Base-by-base conservation (phyloP, 2,329 filamentous ascomycete genomes). In the Amauroascus verrucosus region DNA sequence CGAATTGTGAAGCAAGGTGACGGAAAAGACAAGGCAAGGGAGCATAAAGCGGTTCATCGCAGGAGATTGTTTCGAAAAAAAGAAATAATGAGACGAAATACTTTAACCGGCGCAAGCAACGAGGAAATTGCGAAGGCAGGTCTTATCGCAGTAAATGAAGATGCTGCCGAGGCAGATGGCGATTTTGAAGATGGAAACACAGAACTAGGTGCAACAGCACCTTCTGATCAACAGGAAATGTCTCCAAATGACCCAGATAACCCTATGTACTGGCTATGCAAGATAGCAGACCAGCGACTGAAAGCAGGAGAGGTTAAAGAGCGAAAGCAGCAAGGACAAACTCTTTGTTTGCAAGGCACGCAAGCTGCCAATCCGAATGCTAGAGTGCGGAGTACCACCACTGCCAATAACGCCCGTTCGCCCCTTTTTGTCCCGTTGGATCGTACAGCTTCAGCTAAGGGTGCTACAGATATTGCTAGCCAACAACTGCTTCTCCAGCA, bases 191-290 rank as follows among this genome's bases (percentile, higher is more conserved):
- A 32, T 30, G 24, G 30, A 16, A 16, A 6, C 26, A 22, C 13
- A 28, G 14, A 8, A 9, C 22, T 30, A 30, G 11, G 3, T 30
- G 24, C 22, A 8, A 20, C 22, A 8, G 24, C 4, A 30, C 8
- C 41, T 2, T 7, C 16, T 3, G 13, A 2, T 26, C 33, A 6
- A 38, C 32, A 5, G 2, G 32, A 48, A 26, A 48, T 48, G 16
- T 26, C 46, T 9, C 32, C 50, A n/a, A 30, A 45, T 13, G 41
- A 46, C n/a, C 41, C 41, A 1, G 26, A 38, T 1, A 37, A 52
- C 14, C 40, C 30, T 13, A 46, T 52, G 50, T 52, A 37, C 24
- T 52, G 41, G 41, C 16, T 52, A 6, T 52, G 50, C 50, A n/a
- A 24, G 18, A 41, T 28, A 1, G 41, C 50, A 6, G 14, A 46